A percentile compares a stretch with the other conserved stretches of the same genome.
Conservation (phyloP, 441 rosid genomes). For the Erodium moschatum region DNA sequence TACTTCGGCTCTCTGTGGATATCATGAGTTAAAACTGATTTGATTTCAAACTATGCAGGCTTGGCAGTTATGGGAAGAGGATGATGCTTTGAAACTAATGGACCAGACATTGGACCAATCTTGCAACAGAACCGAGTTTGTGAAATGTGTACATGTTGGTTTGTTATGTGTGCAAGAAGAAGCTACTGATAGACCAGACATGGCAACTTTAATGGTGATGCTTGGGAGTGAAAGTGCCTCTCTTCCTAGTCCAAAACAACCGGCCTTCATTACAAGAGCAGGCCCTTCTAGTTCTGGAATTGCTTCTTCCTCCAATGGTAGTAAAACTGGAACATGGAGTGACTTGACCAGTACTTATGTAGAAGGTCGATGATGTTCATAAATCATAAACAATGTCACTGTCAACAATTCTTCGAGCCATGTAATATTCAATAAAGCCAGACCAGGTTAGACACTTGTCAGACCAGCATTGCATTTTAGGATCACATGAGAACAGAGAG, state of each 20-base stretch:
- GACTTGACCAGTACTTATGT: neutral
- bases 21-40: neutral
- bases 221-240: conserved; percentile 36
- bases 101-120: conserved; percentile 28
- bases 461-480: neutral
- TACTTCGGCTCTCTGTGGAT: neutral
- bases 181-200: conserved; percentile 48
- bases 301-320: conserved; percentile 29
- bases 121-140: conserved; percentile 23
- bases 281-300: conserved; percentile 23
- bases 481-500: neutral
- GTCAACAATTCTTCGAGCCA: no score
- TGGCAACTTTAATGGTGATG: conserved; percentile 40
- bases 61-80: conserved; percentile 49
- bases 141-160: conserved; percentile 40
- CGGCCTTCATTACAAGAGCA: conserved; percentile 38
- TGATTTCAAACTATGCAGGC: conserved; percentile 27
- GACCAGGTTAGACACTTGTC: conserved; percentile 9
- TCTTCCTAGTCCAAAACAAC: conserved; percentile 44
- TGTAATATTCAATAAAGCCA: neutral
- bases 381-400: neutral
- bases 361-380: neutral
- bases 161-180: conserved; percentile 59
- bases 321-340: neutral
- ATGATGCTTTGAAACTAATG: conserved; percentile 29